These are phyloP conservation scores for Trichoderma cornu-damae DNA, from an alignment of 2,329 filamentous ascomycete genomes.

Conservation along the genomic window DNA sequence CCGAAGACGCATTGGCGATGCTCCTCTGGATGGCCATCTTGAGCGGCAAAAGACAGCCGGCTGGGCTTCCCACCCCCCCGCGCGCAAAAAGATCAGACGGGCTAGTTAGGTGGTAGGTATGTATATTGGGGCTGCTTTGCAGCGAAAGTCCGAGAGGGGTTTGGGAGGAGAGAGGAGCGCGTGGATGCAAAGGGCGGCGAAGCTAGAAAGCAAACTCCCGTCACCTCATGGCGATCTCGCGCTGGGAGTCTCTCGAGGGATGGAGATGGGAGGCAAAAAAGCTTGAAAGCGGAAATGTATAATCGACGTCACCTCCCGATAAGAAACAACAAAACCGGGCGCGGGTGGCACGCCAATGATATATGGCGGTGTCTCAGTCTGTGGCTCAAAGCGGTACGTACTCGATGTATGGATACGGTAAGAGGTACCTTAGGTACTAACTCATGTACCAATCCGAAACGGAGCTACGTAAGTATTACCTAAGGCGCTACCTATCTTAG, in stretches of 20 bases:
- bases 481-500: not conserved
- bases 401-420: no score
- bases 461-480: no score
- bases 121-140: not conserved
- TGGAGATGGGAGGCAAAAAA: not conserved
- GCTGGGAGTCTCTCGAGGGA: not conserved
- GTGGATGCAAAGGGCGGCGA: no score
- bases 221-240: constrained; percentile 17
- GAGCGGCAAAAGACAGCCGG: not conserved
- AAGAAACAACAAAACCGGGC: constrained; percentile 5
- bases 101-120: no score
- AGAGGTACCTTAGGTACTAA: no score
- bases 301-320: constrained; percentile 17
- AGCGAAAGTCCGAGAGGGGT: not conserved
- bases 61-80: not conserved
- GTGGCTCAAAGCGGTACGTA: constrained; percentile 16
- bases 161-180: not conserved
- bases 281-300: not conserved
- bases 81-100: not conserved
- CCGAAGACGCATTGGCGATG: constrained; percentile 34
- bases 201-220: not conserved
- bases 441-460: no score
- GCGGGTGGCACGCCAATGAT: constrained; percentile 17
- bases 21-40: constrained; percentile 31
- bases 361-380: constrained; percentile 16